Percentiles rank a stretch among this genome's conserved stretches.
Conservation (phyloP, 345 rosid genomes). For the Arabidopsis thaliana region DNA sequence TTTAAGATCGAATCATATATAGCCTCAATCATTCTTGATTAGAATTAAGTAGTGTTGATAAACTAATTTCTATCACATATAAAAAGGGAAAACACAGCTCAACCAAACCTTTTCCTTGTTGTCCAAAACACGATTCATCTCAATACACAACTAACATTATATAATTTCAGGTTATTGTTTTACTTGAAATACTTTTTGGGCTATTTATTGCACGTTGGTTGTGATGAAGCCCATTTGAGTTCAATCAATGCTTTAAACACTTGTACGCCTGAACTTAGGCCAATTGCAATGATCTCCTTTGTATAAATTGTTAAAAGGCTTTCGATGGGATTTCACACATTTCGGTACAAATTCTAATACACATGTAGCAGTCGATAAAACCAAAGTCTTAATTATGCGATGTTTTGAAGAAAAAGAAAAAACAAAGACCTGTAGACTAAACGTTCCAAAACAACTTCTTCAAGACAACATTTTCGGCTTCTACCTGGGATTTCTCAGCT, state of each 20-base stretch:
- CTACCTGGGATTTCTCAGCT: not conserved
- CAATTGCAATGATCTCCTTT: not conserved
- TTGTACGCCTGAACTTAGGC: not conserved
- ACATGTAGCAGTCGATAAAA: no score
- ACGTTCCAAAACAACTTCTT: slow-evolving; percentile 6
- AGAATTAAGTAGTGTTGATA: slow-evolving; percentile 9
- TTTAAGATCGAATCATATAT: slow-evolving; percentile 37
- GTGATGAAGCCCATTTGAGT: slow-evolving; percentile 5
- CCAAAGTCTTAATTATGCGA: no score
- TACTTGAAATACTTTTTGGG: not conserved
- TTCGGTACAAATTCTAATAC: no score
- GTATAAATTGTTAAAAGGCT: not conserved
- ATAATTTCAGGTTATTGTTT: not conserved
- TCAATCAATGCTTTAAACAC: not conserved
- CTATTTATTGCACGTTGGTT: not conserved
- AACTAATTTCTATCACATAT: not conserved
- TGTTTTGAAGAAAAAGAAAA: no score
- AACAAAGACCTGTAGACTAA: not conserved
- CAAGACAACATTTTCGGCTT: not conserved
- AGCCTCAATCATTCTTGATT: slow-evolving; percentile 11
- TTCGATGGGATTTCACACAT: not conserved
- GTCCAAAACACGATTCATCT: slow-evolving; percentile 19
- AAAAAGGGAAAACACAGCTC: slow-evolving; percentile 37
- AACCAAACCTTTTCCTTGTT: slow-evolving; percentile 25
- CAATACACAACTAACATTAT: slow-evolving; percentile 17